Evolutionary conservation across 2,329 filamentous ascomycete genomes (phyloP).

Genomic region (Cladosporium austrohemisphaericum): DNA sequence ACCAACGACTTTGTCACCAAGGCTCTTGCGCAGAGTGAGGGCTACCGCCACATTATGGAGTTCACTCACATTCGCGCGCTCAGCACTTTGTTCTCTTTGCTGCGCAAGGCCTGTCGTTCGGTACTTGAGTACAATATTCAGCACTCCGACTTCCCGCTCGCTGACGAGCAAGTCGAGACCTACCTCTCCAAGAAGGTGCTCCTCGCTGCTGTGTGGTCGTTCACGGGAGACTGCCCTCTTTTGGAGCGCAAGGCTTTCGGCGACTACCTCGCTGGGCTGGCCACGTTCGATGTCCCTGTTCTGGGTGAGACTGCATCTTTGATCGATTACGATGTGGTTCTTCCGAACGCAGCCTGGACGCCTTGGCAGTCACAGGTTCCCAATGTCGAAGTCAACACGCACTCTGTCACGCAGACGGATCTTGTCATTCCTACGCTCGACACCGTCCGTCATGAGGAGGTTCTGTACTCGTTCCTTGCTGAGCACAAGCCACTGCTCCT

Average conservation of each 20-base stretch:
- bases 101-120: conserved; percentile 90
- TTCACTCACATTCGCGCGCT: conserved; percentile 88
- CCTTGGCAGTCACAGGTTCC: conserved; percentile 95
- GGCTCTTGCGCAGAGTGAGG: conserved; percentile 69
- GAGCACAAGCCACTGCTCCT: conserved; percentile 96
- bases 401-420: conserved; percentile 96
- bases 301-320: conserved; percentile 71
- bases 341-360: conserved; percentile 85
- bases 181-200: conserved; percentile 93
- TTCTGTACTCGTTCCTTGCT: conserved; percentile 98
- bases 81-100: conserved; percentile 86
- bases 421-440: conserved; percentile 97
- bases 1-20: conserved; percentile 77
- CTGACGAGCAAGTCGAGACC: conserved; percentile 81
- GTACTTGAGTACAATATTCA: conserved; percentile 94
- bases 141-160: conserved; percentile 89
- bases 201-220: conserved; percentile 87
- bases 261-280: conserved; percentile 74
- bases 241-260: conserved; percentile 84
- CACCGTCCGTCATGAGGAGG: conserved; percentile 94
- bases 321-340: conserved; percentile 89
- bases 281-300: conserved; percentile 80
- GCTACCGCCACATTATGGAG: conserved; percentile 96
- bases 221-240: conserved; percentile 91
- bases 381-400: conserved; percentile 92